Percentiles rank a stretch among this genome's conserved stretches.
Conservation (phyloP, 176 grass and related monocot genomes). For the Oryza glaberrima region DNA sequence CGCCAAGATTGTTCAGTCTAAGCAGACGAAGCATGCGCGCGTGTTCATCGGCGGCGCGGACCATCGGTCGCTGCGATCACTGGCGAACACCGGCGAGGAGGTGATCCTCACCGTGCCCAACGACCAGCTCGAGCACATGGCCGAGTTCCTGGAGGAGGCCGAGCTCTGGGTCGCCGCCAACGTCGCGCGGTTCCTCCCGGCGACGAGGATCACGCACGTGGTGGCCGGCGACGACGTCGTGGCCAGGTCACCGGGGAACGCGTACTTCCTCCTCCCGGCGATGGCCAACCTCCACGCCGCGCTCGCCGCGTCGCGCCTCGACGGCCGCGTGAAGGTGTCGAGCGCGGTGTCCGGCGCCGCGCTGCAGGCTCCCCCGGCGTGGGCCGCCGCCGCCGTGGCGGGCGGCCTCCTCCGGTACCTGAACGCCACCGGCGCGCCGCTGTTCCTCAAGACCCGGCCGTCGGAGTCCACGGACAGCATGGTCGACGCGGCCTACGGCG, state of each 20-base stretch:
- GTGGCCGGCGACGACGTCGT: conserved; percentile 31
- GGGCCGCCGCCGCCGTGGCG: background rate
- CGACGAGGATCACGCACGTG: conserved; percentile 45
- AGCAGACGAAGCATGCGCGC: conserved; percentile 39
- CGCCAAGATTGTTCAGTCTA: conserved; percentile 45
- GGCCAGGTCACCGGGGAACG: background rate
- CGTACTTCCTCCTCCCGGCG: conserved; percentile 42
- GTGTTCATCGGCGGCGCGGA: conserved; percentile 19
- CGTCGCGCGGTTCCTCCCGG: conserved; percentile 45
- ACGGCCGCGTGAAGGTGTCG: conserved; percentile 44
- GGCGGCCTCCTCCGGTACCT: conserved; percentile 37
- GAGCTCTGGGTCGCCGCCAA: conserved; percentile 39
- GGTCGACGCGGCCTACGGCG: conserved; percentile 36
- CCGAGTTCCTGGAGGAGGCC: conserved; percentile 53
- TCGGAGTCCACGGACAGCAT: conserved; percentile 10
- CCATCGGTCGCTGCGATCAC: conserved; percentile 14
- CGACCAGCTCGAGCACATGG: conserved; percentile 44
- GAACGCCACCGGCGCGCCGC: conserved; percentile 23
- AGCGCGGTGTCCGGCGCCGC: conserved; percentile 6
- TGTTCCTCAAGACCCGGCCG: conserved; percentile 37
- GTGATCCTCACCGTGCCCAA: conserved; percentile 49
- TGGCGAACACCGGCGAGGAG: conserved; percentile 24
- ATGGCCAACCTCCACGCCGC: conserved; percentile 48
- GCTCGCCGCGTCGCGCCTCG: conserved; percentile 38
- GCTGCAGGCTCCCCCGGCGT: background rate